Evolutionary conservation across 139 green algal species (phyloP), one percentile per base, ranked within the genome.

Genomic region (Axilococcus clingmanii): DNA sequence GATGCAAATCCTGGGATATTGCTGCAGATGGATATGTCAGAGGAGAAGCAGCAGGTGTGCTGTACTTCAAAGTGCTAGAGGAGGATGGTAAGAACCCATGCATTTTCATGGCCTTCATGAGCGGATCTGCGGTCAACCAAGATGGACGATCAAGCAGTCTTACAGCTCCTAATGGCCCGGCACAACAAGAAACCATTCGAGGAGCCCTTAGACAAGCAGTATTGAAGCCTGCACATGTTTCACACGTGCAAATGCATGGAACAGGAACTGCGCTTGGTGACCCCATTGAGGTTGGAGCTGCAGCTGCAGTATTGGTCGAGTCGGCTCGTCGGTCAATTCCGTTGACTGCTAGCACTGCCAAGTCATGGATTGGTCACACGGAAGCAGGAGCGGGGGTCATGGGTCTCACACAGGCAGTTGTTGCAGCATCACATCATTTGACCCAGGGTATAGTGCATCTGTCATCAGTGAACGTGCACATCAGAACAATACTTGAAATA

Each of bases 1-100:
- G 83, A 29, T 94, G 85, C 62, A 91, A 93, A 67, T 86, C 85
- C 0, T 61, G 93, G 34, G 81, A 93, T 33, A 67, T 59, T 4
- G 29, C 62, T 15, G 85, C 84, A 7, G 80, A 94, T 40, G 85
- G 85, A 31, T 93, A 93, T 46, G 83, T 91, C 23, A 68, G 81
- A 1, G 65, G 76, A 32, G 83, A 93, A 69, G 74, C 81, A 32
- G 63, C 65, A 0, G 64, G 66, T 2, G 72, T 75, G 29, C 48
- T 67, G 22, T 54, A 77, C 14, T 63, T 53, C 43, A 50, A 44
- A 37, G 17, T 35, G 12, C 31, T 37, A 19, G 52, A 16, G 16
- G 31, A 41, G 4, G n/a, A 20, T 36, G 8, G 5, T 36, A 23
- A 15, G 8, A 23, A 19, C 14, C 15, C 23, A 20, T 5, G 24